Evolutionary conservation across 139 green algal genomes (phyloP), one percentile per base, ranked within the genome.

Genomic region (Chlorella vulgaris): DNA sequence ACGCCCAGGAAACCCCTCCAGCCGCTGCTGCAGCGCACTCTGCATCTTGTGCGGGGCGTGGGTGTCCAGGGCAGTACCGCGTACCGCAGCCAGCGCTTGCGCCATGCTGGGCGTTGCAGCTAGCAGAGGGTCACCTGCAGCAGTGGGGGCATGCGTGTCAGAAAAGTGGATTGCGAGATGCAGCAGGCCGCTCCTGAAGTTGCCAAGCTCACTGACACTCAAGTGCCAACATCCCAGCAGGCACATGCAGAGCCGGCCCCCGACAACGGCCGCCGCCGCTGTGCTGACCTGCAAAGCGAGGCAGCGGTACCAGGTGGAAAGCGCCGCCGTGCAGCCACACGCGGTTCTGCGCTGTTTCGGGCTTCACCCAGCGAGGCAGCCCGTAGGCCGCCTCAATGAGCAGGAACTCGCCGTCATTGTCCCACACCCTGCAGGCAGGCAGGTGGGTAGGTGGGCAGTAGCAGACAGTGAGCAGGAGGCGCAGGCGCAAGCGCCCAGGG

Each of bases 381-480:
- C 80, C 69, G 63, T 96, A 94, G 1, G 96, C 96, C n/a, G 91
- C 89, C 88, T 99, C 96, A 38, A 99, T 98, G 18, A 99, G 89
- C 74, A 99, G 73, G 81, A 99, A 99, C 62, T 99, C 91, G 5
- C 96, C 96, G 78, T 99, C 96, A 62, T 95, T 93, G 85, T 99
- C 96, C 91, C 93, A 98, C 40, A 94, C 81, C 51, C 89, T 86
- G 65, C 55, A 61, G 35, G 58, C 42, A 53, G 28, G 36, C 33
- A 39, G 38, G 0, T 21, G 29, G 42, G 2, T 7, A 43, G 42
- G 43, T 26, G 42, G 29, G n/a, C 29, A 1, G 28, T 28, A 55
- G 47, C 13, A 15, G 47, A 15, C 47, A 15, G 47, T 55, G 47
- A 55, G 47, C 47, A 55, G 47, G 13, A 15, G 47, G 47, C 15